A percentile compares a stretch with the other conserved stretches of the same genome.
Evolutionary conservation across 805 yeast species (phyloP).

Genomic region (Lipomyces lipofer): DNA sequence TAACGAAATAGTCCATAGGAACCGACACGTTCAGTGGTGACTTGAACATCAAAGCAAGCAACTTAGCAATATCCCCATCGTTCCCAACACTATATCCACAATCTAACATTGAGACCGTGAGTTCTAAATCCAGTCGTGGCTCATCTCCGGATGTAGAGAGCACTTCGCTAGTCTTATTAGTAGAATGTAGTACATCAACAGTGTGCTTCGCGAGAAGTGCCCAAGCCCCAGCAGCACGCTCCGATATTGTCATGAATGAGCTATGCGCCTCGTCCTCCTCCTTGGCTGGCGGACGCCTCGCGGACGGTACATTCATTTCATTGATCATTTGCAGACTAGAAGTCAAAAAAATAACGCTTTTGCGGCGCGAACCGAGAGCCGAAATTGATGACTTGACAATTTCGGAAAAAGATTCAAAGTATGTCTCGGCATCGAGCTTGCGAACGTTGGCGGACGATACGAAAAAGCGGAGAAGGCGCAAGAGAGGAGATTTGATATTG

Average conservation of each 20-base stretch:
- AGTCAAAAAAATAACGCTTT: conserved; percentile 1
- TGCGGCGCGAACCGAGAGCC: neutral
- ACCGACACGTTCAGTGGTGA: neutral
- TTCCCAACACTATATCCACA: too few species aligned
- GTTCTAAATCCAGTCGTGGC: too few species aligned
- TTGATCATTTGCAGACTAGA: neutral
- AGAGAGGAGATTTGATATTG: conserved; percentile 1
- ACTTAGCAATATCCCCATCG: neutral
- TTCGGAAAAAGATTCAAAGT: neutral
- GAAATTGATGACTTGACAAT: neutral
- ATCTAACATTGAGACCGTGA: too few species aligned
- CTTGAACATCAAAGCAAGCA: neutral
- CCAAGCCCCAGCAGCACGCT: too few species aligned
- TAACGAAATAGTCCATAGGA: neutral
- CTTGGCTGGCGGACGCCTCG: too few species aligned
- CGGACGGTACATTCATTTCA: too few species aligned
- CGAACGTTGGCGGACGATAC: neutral
- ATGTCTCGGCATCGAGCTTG: neutral
- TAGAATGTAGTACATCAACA: neutral
- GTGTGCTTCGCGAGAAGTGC: neutral
- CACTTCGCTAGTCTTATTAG: too few species aligned
- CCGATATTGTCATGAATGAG: too few species aligned
- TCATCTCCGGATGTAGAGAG: too few species aligned
- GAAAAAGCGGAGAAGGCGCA: conserved; percentile 4
- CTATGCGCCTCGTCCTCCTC: too few species aligned